Evolutionary conservation across 106 monocot genomes (phyloP).

Genomic region (Dendrobium huoshanense): DNA sequence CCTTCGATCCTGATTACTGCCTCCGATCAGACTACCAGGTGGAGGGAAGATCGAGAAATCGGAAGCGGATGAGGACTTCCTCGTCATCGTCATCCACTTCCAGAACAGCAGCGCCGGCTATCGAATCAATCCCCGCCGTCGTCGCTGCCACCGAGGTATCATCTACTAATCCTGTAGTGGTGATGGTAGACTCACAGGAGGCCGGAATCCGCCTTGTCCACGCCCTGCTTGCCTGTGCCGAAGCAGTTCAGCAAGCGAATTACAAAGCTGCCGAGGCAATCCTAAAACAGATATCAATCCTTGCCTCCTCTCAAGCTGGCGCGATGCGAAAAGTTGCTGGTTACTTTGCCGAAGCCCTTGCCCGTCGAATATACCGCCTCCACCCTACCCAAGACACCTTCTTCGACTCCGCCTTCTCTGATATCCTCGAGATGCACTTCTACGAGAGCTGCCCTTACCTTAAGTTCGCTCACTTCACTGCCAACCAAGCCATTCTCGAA

Average conservation of each 20-base stretch:
- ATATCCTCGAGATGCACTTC: slow-evolving; percentile 28
- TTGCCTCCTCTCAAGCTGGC: slow-evolving; percentile 49
- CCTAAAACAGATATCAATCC: slow-evolving; percentile 47
- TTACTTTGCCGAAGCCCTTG: slow-evolving; percentile 63
- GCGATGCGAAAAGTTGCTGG: slow-evolving; percentile 70
- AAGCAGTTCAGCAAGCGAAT: slow-evolving; percentile 61
- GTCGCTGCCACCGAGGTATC: neutral
- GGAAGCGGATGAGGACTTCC: slow-evolving; percentile 30
- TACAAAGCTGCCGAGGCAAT: slow-evolving; percentile 40
- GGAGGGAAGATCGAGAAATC: slow-evolving; percentile 14
- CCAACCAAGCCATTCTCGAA: slow-evolving; percentile 50
- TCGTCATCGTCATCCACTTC: slow-evolving; percentile 17
- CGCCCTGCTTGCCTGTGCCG: slow-evolving; percentile 60
- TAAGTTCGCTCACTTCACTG: slow-evolving; percentile 50
- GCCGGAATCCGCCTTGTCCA: slow-evolving; percentile 63
- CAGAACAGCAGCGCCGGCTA: neutral
- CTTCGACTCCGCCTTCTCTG: slow-evolving; percentile 23
- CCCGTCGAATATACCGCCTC: slow-evolving; percentile 43
- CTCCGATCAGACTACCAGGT: neutral
- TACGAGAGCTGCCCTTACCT: slow-evolving; percentile 41
- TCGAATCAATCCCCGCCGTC: neutral
- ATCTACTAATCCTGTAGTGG: slow-evolving; percentile 12
- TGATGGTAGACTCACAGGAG: slow-evolving; percentile 56
- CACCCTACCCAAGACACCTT: slow-evolving; percentile 16
- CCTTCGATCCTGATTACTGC: neutral